Evolutionary conservation across 148 eudicot species (phyloP).

Genomic region (Arbutus unedo): DNA sequence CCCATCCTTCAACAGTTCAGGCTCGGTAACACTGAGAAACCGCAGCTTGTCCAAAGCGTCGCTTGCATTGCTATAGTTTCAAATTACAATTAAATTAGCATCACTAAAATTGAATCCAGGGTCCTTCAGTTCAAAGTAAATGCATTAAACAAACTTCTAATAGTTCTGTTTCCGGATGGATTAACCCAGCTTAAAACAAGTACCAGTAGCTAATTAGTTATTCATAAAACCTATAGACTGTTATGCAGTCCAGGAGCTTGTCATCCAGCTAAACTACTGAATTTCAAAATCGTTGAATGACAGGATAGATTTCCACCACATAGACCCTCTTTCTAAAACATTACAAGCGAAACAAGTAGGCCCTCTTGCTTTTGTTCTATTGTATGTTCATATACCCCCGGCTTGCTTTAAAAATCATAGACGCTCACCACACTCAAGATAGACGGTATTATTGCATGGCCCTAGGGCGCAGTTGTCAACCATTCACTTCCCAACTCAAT

Average conservation of each 20-base stretch:
- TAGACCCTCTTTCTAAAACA: neutral
- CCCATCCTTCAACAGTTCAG: slow-evolving; percentile 58
- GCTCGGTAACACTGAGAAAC: slow-evolving; percentile 85
- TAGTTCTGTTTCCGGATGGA: neutral
- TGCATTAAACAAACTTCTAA: neutral
- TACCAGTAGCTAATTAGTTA: neutral
- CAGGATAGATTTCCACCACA: neutral
- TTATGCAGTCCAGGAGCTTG: neutral
- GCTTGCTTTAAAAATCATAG: neutral
- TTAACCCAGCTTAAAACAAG: neutral
- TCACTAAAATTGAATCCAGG: neutral
- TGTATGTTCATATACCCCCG: neutral
- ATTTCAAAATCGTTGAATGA: neutral
- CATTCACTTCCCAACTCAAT: neutral
- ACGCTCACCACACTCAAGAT: neutral
- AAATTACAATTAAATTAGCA: slow-evolving; percentile 6
- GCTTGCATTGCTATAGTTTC: slow-evolving; percentile 79
- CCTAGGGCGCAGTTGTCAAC: neutral
- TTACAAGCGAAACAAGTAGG: neutral
- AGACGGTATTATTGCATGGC: neutral
- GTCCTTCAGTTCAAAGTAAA: neutral
- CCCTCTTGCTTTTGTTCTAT: neutral
- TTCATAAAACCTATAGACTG: neutral
- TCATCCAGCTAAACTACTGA: neutral
- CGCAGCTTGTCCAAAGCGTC: slow-evolving; percentile 98